Evolutionary conservation across 495 filamentous ascomycete genomes (phyloP), one percentile per base, ranked within the genome.

Genomic region (Tuber umbilicatum): DNA sequence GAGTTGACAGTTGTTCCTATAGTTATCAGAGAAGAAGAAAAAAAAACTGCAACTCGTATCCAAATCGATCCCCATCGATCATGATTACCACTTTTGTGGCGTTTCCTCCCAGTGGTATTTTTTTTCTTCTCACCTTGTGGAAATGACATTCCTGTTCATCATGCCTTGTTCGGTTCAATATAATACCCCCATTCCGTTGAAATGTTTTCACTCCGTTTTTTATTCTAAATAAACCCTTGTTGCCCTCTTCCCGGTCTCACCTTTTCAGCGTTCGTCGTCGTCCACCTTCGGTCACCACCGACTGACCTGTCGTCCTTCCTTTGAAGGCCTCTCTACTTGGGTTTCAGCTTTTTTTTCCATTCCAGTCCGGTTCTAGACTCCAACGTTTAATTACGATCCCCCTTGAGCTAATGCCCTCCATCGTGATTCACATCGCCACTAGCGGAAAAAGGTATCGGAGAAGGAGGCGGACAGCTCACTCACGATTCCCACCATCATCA

Each of bases 1-100:
- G 50, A 27, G 50, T 60, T 60, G 50, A 60, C 50, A 60, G 50
- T 60, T 60, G 50, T 60, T 60, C 50, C 50, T 12, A 27, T n/a
- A n/a, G 45, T 50, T n/a, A 23, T n/a, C n/a, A 45, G 12, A 43
- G 10, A 17, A 43, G 5, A 43, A 43, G 16, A 10, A 60, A 60
- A 60, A 60, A 60, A 27, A 60, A 27, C 50, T 60, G 50, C 50
- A 60, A 60, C 50, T 60, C 50, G 50, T 60, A 60, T 60, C 50
- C 50, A 60, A 60, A 60, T 60, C 50, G 50, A 60, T 23, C n/a
- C n/a, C 50, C 50, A 60, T 60, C 50, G 50, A 60, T 60, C 50
- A 60, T 27, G n/a, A 6, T 27, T 60, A 14, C 50, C 50, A n/a
- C 31, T n/a, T 55, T 55, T 60, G 50, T 60, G 50, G 50, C 50